phyloP scores from a whole-genome alignment of 2,329 filamentous ascomycete species.

The Fusarium ramigenum region DNA sequence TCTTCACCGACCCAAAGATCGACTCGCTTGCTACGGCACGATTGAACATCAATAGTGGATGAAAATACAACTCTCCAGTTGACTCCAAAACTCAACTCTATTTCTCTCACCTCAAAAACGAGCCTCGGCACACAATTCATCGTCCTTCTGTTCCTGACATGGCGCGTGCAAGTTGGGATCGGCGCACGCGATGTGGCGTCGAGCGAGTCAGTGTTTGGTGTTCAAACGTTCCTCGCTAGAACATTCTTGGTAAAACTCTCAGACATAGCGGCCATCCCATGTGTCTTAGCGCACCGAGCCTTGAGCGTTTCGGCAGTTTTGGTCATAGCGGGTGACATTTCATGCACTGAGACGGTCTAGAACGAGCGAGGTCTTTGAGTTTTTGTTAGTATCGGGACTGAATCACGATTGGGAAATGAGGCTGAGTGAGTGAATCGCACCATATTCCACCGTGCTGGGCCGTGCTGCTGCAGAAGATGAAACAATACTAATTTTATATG shows the following conservation, averaged over 20 bases:
- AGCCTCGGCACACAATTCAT: not conserved
- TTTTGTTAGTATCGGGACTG: not conserved
- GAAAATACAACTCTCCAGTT: not conserved
- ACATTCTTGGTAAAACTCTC: not conserved
- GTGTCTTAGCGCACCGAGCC: not conserved
- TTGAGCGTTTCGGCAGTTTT: not conserved
- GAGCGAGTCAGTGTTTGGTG: slow-evolving; percentile 14
- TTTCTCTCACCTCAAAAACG: not conserved
- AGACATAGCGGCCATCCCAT: not conserved
- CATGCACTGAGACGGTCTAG: not conserved
- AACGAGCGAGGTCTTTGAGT: not conserved
- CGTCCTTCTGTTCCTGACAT: not conserved
- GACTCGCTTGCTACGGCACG: not conserved
- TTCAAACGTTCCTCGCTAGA: not conserved
- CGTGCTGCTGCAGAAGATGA: not conserved
- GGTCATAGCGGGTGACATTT: not conserved
- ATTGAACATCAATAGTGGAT: slow-evolving; percentile 11
- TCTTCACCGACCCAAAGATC: not conserved
- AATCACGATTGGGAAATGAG: not conserved
- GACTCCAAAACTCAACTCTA: not conserved
- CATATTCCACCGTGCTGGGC: not conserved
- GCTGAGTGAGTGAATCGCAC: not conserved
- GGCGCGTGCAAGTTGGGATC: not conserved
- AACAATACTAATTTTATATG: not conserved
- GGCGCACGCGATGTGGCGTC: not conserved